Base-by-base conservation (phyloP, 257 asterid genomes). In the Scutellaria baicalensis region DNA sequence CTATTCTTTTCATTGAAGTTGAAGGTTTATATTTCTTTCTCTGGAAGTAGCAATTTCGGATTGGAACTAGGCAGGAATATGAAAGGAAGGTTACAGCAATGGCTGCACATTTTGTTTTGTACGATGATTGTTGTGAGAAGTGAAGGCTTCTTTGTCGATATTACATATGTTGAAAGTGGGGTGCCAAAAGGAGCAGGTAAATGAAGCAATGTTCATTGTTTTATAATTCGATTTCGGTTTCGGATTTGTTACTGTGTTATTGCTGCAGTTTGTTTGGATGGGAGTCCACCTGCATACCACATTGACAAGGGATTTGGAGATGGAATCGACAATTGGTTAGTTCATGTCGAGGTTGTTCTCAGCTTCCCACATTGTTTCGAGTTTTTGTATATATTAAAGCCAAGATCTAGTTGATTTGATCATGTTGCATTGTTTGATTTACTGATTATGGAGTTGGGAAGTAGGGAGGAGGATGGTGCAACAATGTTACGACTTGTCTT, bases 381-480 rank as follows among this genome's bases (percentile, higher is more conserved):
- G 48, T 36, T 8, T 17, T 65, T 39, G 18, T 21, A 27, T 27
- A n/a, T n/a, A 27, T 27, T 27, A 3, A 27, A 27, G 33, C 33
- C 33, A 27, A 27, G 33, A 27, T 27, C 33, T 27, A 27, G 33
- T 27, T 48, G 78, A 39, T 40, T 40, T 40, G 45, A 40, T 40
- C 45, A 12, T 10, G 1, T 10, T 44, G 12, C 16, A 11, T 44
- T 2, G 2, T 6, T 14, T 44, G 50, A 9, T 13, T 9, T 11
- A 3, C 45, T 60, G 38, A n/a, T n/a, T n/a, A n/a, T n/a, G n/a
- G n/a, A n/a, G n/a, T n/a, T n/a, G 38, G 65, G 48, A 38, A 61
- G 40, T 78, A 93, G 98, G 99, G 97, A 78, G 99, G 99, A 71
- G 97, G 87, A 49, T 93, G 99, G 99, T 91, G 99, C 85, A 85